A percentile compares a stretch with the other conserved stretches of the same genome.
phyloP scores from a whole-genome alignment of 2,329 filamentous ascomycete species.

The Rutstroemia sp. region DNA sequence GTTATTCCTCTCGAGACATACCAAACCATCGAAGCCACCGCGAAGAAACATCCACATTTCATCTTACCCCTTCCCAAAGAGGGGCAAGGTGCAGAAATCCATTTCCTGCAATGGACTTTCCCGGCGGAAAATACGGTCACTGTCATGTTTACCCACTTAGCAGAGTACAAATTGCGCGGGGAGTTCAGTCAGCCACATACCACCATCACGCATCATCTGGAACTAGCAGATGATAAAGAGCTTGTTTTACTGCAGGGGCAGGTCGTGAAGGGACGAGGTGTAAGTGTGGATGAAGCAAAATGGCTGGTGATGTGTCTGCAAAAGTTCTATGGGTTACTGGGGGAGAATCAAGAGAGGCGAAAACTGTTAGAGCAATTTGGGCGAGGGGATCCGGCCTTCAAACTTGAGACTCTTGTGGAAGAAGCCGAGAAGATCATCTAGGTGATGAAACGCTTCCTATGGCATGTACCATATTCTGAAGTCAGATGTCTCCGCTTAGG shows the following conservation, averaged over 20 bases:
- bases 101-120: conserved; percentile 95
- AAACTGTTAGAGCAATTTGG: conserved; percentile 77
- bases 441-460: neutral
- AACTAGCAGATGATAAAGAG: conserved; percentile 66
- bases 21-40: conserved; percentile 60
- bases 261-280: conserved; percentile 68
- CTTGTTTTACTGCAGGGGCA: conserved; percentile 81
- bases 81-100: conserved; percentile 73
- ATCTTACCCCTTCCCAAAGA: conserved; percentile 75
- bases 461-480: neutral
- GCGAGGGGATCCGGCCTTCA: conserved; percentile 70
- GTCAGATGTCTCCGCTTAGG: neutral
- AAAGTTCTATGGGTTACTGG: conserved; percentile 72
- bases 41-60: conserved; percentile 75
- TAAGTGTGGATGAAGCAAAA: conserved; percentile 73
- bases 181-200: conserved; percentile 91
- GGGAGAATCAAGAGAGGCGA: conserved; percentile 51
- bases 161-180: conserved; percentile 84
- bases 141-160: conserved; percentile 88
- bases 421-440: conserved; percentile 75
- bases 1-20: conserved; percentile 71
- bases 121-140: conserved; percentile 63
- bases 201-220: conserved; percentile 84
- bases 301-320: conserved; percentile 92
- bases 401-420: conserved; percentile 75